Conservation (phyloP, 768 basidiomycete genomes). For the Pleurotus djamor region DNA sequence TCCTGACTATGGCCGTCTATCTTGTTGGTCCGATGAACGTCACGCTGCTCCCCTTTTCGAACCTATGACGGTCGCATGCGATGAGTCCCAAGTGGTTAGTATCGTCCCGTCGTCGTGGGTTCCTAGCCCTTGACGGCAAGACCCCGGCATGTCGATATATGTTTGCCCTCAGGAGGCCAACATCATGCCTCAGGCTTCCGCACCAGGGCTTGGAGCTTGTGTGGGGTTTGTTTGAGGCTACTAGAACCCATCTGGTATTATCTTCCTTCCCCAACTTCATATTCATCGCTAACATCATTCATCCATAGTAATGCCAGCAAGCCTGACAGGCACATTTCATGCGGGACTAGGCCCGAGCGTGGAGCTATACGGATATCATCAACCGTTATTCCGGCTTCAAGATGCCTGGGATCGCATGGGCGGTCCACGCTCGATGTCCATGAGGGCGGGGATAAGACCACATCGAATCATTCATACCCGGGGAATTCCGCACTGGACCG, state of each 20-base stretch:
- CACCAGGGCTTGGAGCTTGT: slow-evolving; percentile 1
- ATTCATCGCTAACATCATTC: neutral
- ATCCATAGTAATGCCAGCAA: neutral
- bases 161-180: neutral
- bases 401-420: neutral
- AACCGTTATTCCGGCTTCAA: neutral
- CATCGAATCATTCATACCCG: neutral
- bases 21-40: slow-evolving; percentile 4
- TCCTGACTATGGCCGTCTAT: neutral
- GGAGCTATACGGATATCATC: neutral
- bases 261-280: neutral
- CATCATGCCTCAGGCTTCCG: too few species aligned
- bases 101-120: slow-evolving; percentile 5
- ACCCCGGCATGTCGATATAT: slow-evolving; percentile 3
- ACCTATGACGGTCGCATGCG: neutral
- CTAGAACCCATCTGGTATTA: neutral
- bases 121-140: neutral
- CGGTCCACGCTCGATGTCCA: slow-evolving; percentile 1
- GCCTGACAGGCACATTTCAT: neutral
- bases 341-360: neutral
- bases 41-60: slow-evolving; percentile 1
- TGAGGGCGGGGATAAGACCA: slow-evolving; percentile 6
- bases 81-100: neutral
- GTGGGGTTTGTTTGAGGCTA: neutral
- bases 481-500: neutral